Conservation (phyloP, 2,329 filamentous ascomycete genomes). For the Penicillium sp. region DNA sequence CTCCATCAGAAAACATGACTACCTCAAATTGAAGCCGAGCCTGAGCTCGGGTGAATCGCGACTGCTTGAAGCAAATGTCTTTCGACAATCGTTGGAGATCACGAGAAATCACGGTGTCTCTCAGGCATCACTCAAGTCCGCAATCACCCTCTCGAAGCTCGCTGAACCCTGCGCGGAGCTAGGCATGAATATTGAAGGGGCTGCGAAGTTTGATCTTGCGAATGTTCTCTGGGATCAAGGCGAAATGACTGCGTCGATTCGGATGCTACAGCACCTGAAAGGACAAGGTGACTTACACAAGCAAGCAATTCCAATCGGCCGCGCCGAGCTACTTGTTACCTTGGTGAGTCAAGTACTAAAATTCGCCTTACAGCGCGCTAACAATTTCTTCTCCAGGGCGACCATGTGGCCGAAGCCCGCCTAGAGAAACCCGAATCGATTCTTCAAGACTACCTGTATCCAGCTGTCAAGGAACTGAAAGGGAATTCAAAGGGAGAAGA, state of each 20-base stretch:
- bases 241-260: slow-evolving; percentile 83
- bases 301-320: slow-evolving; percentile 69
- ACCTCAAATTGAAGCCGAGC: slow-evolving; percentile 60
- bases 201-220: slow-evolving; percentile 77
- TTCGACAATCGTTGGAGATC: slow-evolving; percentile 71
- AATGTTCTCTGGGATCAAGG: slow-evolving; percentile 93
- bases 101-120: slow-evolving; percentile 76
- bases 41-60: slow-evolving; percentile 64
- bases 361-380: slow-evolving; percentile 1
- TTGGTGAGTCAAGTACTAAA: slow-evolving; percentile 50
- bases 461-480: slow-evolving; percentile 77
- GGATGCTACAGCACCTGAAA: slow-evolving; percentile 76
- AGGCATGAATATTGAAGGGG: slow-evolving; percentile 74
- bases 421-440: slow-evolving; percentile 90
- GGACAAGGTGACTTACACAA: slow-evolving; percentile 60
- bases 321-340: slow-evolving; percentile 78
- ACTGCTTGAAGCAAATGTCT: slow-evolving; percentile 71
- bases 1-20: slow-evolving; percentile 68
- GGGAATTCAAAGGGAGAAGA: slow-evolving; percentile 66
- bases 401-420: slow-evolving; percentile 83
- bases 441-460: slow-evolving; percentile 78
- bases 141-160: slow-evolving; percentile 77
- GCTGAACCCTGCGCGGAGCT: slow-evolving; percentile 66
- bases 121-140: slow-evolving; percentile 83
- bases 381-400: slow-evolving; percentile 52